Percentiles rank a stretch among this genome's conserved stretches.
Conservation (phyloP, 345 rosid genomes). For the Populus euphratica region DNA sequence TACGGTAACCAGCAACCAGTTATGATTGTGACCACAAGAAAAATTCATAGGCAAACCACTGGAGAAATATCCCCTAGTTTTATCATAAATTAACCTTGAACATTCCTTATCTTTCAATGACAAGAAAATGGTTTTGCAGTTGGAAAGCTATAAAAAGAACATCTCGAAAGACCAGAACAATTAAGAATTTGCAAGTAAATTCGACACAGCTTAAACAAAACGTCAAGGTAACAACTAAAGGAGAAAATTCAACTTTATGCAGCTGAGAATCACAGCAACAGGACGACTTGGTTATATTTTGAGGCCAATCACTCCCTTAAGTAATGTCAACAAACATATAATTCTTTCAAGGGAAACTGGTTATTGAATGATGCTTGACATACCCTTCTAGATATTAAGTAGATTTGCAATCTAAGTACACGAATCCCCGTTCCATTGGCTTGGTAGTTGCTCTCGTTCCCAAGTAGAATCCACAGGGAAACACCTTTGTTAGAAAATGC, state of each 20-base stretch:
- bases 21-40: too few species aligned
- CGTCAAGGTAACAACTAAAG: neutral
- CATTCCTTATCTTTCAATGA: too few species aligned
- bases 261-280: neutral
- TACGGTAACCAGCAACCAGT: too few species aligned
- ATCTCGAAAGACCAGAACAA: neutral
- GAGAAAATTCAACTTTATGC: neutral
- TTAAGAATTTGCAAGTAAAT: neutral
- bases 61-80: too few species aligned
- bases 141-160: neutral
- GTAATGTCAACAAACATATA: neutral
- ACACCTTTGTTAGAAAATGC: neutral
- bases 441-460: neutral
- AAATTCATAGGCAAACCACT: too few species aligned
- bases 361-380: neutral
- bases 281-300: neutral
- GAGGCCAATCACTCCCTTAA: neutral
- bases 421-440: neutral
- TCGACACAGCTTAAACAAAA: neutral
- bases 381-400: neutral
- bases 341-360: neutral
- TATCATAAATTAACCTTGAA: too few species aligned
- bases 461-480: neutral
- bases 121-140: neutral
- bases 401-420: neutral